A percentile compares a stretch with the other conserved stretches of the same genome.
phyloP scores from a whole-genome alignment of 768 basidiomycete genomes.

The Phanerochaete carnosa region DNA sequence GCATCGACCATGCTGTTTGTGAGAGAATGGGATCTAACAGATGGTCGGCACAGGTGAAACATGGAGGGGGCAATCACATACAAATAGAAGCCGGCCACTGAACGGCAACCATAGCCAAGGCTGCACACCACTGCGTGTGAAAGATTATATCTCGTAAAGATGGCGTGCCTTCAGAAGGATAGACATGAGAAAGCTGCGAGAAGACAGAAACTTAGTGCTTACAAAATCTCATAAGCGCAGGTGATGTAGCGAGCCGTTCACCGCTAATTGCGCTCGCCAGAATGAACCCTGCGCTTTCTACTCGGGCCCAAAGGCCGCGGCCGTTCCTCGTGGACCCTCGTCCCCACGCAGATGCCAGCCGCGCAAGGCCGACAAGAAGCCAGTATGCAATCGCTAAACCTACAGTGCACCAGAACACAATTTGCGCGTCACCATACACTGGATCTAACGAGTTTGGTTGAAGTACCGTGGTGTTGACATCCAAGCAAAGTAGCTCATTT shows the following conservation, averaged over 20 bases:
- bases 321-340: conserved; percentile 61
- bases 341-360: conserved; percentile 83
- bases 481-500: conserved; percentile 79
- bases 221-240: conserved; percentile 89
- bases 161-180: conserved; percentile 69
- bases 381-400: conserved; percentile 77
- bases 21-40: conserved; percentile 80
- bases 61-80: conserved; percentile 35
- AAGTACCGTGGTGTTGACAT: conserved; percentile 75
- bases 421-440: conserved; percentile 63
- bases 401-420: conserved; percentile 74
- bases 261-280: conserved; percentile 92
- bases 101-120: conserved; percentile 90
- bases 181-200: neutral
- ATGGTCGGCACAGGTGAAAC: conserved; percentile 1
- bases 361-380: conserved; percentile 74
- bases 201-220: conserved; percentile 28
- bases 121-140: conserved; percentile 90
- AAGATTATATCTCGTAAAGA: conserved; percentile 89
- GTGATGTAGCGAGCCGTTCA: conserved; percentile 79
- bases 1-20: conserved; percentile 85
- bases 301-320: conserved; percentile 61
- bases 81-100: conserved; percentile 93
- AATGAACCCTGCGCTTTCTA: conserved; percentile 85
- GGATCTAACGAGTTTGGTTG: conserved; percentile 48